phyloP scores from a whole-genome alignment of 148 eudicot genomes.

The Persicaria maculosa region DNA sequence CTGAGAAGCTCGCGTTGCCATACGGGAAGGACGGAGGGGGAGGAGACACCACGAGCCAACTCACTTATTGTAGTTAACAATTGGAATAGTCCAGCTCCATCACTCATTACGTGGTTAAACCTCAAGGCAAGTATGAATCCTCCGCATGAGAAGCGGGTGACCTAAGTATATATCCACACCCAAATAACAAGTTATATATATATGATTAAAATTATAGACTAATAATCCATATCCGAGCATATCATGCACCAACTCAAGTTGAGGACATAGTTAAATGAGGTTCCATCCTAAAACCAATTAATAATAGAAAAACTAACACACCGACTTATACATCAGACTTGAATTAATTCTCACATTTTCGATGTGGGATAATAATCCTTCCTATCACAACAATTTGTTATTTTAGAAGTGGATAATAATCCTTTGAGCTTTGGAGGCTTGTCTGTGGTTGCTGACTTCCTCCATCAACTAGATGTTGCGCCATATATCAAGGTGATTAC shows the following conservation, averaged over 20 bases:
- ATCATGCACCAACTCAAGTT: too few species aligned
- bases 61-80: conserved; percentile 23
- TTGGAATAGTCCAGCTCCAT: conserved; percentile 24
- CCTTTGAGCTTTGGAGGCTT: conserved; percentile 89
- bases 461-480: conserved; percentile 46
- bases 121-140: conserved; percentile 25
- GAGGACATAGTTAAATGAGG: too few species aligned
- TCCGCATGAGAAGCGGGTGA: conserved; percentile 27
- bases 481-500: conserved; percentile 50
- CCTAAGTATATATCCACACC: neutral
- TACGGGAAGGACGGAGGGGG: conserved; percentile 19
- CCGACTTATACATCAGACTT: too few species aligned
- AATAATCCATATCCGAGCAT: too few species aligned
- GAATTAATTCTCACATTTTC: too few species aligned
- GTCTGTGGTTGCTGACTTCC: conserved; percentile 44
- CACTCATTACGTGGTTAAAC: conserved; percentile 24
- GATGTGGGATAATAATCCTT: too few species aligned
- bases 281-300: too few species aligned
- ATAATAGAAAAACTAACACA: too few species aligned
- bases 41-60: conserved; percentile 17
- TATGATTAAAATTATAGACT: too few species aligned
- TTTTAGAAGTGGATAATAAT: too few species aligned
- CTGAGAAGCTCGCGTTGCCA: conserved; percentile 12
- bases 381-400: too few species aligned
- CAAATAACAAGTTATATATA: too few species aligned